Evolutionary conservation across 306 rosid species (phyloP).

Genomic region (Ceratonia siliqua): DNA sequence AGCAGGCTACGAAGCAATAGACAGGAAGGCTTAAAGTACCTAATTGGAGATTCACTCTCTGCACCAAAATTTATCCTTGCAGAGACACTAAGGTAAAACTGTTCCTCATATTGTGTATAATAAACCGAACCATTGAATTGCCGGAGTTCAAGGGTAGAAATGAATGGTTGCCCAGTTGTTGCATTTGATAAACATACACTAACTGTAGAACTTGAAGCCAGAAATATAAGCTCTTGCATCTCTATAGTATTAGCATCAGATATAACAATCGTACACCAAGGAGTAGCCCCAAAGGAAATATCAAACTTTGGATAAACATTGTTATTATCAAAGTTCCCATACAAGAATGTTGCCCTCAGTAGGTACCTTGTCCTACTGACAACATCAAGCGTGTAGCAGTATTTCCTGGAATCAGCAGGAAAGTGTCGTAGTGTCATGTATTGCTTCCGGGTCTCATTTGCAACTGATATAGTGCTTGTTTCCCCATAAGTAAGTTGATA

Average conservation of each 20-base stretch:
- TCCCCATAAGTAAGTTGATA: constrained; percentile 60
- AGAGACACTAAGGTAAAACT: constrained; percentile 84
- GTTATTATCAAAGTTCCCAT: constrained; percentile 85
- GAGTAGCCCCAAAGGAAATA: constrained; percentile 89
- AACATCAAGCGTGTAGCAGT: constrained; percentile 80
- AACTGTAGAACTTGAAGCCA: constrained; percentile 73
- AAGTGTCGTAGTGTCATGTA: constrained; percentile 74
- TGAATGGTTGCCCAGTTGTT: constrained; percentile 93
- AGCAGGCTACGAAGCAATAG: constrained; percentile 18
- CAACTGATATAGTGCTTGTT: constrained; percentile 55
- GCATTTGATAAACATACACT: constrained; percentile 96
- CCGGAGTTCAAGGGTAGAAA: constrained; percentile 94
- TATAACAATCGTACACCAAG: constrained; percentile 88
- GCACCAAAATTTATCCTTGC: constrained; percentile 99
- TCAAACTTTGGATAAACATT: constrained; percentile 94
- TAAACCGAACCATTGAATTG: constrained; percentile 92
- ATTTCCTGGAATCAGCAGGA: constrained; percentile 89
- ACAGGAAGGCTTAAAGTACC: constrained; percentile 45
- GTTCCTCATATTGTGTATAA: constrained; percentile 62
- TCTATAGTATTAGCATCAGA: constrained; percentile 73
- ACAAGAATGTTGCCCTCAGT: constrained; percentile 82
- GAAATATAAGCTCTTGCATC: constrained; percentile 76
- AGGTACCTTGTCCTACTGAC: constrained; percentile 88
- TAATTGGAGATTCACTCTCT: constrained; percentile 68
- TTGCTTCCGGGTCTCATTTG: constrained; percentile 71